Evolutionary conservation across 2,329 filamentous ascomycete genomes (phyloP), one percentile per base, ranked within the genome.

Genomic region (Phyllosticta citrichinensis): DNA sequence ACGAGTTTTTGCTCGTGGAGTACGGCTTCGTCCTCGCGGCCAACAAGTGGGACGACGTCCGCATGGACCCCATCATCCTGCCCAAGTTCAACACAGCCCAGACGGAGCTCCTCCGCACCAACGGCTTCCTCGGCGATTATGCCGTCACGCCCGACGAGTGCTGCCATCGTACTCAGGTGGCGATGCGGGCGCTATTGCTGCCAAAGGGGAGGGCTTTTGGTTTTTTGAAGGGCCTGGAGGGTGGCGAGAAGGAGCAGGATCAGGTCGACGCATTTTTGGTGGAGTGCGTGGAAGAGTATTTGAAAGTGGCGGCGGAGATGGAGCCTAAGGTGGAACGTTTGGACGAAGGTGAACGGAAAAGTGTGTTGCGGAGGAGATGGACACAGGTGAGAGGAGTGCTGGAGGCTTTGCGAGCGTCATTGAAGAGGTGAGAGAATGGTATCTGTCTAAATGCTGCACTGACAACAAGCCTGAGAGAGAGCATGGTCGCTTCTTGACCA

Each of bases 1-100:
- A 89, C 64, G 88, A 91, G 68, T 87, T 88, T 65, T 73, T 91
- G 19, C 79, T 91, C 2, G 80, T 83, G 0, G 87, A 91, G 72
- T 92, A 80, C 61, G 78, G 78, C n/a, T 80, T 80, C 66, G 70
- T 79, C 14, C 70, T 75, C 1, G 64, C 63, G 0, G 63, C 58
- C 10, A 77, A 75, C 60, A 60, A 63, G 19, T 71, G 74, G 59
- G 77, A 80, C 64, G 67, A 69, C 2, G 67, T 78, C 9, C 69
- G 70, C 2, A 66, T 80, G 8, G 77, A 80, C 62, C 66, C 75
- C 56, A 58, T 76, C 17, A 64, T 80, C 11, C 60, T 79, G 0
- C 72, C 77, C 1, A 62, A 68, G 3, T 67, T 80, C 5, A 66
- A 66, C 2, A 27, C 63, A 2, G 62, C 63, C 2, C 73, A 76